Percentiles rank a stretch among this genome's conserved stretches.
These are phyloP conservation scores for Cryptococcus maquisensis DNA, from an alignment of 1,284 basidiomycete genomes.

Conservation along the genomic window DNA sequence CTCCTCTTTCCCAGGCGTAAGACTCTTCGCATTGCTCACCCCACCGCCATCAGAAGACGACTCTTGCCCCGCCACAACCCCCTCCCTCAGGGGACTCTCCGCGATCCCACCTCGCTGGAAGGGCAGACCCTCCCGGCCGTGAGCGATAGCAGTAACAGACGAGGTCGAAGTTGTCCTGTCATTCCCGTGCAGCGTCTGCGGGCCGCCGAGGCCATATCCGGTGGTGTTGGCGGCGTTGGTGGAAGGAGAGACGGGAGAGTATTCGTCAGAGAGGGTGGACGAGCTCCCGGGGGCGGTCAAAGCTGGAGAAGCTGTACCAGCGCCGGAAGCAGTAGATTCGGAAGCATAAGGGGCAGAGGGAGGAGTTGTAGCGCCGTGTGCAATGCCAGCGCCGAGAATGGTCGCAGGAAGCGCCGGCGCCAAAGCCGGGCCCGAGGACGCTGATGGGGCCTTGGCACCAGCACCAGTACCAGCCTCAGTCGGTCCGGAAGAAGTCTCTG, in stretches of 20 bases:
- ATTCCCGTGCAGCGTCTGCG: constrained; percentile 14
- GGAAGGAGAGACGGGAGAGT: background rate
- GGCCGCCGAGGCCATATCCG: background rate
- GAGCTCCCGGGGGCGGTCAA: background rate
- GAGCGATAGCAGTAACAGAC: constrained; percentile 42
- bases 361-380: constrained; percentile 25
- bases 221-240: background rate
- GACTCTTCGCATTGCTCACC: constrained; percentile 7
- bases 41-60: background rate
- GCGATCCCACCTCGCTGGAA: constrained; percentile 1
- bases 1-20: constrained; percentile 23
- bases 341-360: too few relatives aligned
- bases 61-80: background rate
- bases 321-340: too few relatives aligned
- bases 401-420: constrained; percentile 31
- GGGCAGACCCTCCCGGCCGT: constrained; percentile 34
- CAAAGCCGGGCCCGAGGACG: constrained; percentile 1
- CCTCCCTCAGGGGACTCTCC: background rate
- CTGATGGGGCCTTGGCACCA: too few relatives aligned
- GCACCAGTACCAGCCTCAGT: too few relatives aligned
- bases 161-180: constrained; percentile 35
- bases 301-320: background rate
- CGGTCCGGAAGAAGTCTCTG: too few relatives aligned
- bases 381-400: constrained; percentile 25
- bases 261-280: background rate